phyloP scores from a whole-genome alignment of 306 rosid species.

The Comarum palustre region DNA sequence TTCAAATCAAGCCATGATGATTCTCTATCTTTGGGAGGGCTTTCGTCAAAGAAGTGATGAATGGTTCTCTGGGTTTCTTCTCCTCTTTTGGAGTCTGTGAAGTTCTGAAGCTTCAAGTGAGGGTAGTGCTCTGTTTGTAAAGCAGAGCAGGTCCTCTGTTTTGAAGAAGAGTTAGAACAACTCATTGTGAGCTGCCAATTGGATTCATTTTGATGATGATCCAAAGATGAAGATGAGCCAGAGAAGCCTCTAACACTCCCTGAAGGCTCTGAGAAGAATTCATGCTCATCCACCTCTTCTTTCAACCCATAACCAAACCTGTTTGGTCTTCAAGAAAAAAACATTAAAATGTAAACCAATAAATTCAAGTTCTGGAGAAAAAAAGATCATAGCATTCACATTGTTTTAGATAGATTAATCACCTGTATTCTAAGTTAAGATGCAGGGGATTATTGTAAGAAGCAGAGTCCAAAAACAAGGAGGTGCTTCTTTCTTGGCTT shows the following conservation, averaged over 20 bases:
- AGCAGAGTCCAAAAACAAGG: conserved; percentile 58
- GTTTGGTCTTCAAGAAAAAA: conserved; percentile 27
- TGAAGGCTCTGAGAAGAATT: conserved; percentile 86
- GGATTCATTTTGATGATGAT: conserved; percentile 36
- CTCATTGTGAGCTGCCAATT: conserved; percentile 80
- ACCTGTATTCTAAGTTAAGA: conserved; percentile 63
- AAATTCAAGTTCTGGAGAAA: neutral
- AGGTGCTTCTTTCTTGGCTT: conserved; percentile 48
- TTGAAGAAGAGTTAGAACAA: conserved; percentile 54
- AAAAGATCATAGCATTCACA: neutral
- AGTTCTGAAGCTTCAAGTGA: conserved; percentile 68
- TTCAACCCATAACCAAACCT: conserved; percentile 64
- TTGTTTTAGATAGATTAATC: conserved; percentile 1
- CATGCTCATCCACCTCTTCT: conserved; percentile 78
- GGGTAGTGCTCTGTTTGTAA: conserved; percentile 48
- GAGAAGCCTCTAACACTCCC: conserved; percentile 69
- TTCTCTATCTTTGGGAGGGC: conserved; percentile 67
- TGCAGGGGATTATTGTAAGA: conserved; percentile 38
- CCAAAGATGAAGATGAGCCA: conserved; percentile 65
- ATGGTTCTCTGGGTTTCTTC: conserved; percentile 75
- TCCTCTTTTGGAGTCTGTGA: conserved; percentile 32
- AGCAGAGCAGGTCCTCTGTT: conserved; percentile 62
- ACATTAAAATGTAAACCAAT: neutral
- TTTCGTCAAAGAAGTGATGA: conserved; percentile 91
- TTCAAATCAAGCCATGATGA: conserved; percentile 82